Evolutionary conservation across 2,329 filamentous ascomycete species (phyloP).

Genomic region (Pseudodiploospora longispora): DNA sequence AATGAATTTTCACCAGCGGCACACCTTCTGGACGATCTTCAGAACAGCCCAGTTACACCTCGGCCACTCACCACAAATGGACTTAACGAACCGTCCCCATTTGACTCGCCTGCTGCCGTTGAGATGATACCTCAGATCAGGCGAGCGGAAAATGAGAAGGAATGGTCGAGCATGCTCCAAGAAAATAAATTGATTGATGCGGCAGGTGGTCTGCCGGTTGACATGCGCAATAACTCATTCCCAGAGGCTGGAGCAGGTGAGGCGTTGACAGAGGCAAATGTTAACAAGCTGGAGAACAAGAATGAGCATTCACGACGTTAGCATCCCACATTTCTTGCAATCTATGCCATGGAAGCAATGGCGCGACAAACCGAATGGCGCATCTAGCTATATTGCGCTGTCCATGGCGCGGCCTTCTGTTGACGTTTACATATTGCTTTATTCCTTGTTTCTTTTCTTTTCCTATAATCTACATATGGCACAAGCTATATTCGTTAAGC

Average conservation of each 20-base stretch:
- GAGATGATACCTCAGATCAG: conserved; percentile 27
- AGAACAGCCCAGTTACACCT: conserved; percentile 30
- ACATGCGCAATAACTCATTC: conserved; percentile 24
- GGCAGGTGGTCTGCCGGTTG: conserved; percentile 28
- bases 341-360: too few species aligned
- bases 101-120: conserved; percentile 24
- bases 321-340: not conserved
- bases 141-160: conserved; percentile 28
- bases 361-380: too few species aligned
- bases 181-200: conserved; percentile 41
- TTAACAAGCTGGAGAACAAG: conserved; percentile 37
- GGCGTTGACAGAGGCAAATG: conserved; percentile 45
- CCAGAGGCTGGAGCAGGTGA: conserved; percentile 30
- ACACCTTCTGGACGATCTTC: conserved; percentile 19
- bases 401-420: too few species aligned
- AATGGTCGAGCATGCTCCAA: conserved; percentile 35
- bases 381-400: too few species aligned
- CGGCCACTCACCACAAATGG: conserved; percentile 30
- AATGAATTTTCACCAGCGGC: conserved; percentile 10
- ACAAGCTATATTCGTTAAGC: too few species aligned
- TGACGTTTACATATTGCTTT: too few species aligned
- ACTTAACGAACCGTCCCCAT: conserved; percentile 33
- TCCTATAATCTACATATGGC: too few species aligned
- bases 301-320: not conserved
- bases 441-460: too few species aligned